These are phyloP conservation scores for Aspergillus nidulans DNA, from an alignment of 495 filamentous ascomycete species.

Conservation along the genomic window DNA sequence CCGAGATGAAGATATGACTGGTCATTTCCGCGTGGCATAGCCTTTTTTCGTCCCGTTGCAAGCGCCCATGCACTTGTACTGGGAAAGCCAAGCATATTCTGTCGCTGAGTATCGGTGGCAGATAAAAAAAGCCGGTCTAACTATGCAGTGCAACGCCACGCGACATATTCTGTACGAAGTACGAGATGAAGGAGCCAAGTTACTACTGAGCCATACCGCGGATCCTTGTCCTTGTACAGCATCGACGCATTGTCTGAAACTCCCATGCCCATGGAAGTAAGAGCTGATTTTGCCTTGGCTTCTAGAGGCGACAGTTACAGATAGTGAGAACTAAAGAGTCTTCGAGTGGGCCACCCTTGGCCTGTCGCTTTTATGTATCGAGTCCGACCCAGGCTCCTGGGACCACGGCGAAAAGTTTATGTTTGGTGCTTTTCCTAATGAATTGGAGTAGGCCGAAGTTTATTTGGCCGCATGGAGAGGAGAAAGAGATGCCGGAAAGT, in stretches of 20 bases:
- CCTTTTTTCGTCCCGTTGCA: no score
- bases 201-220: no score
- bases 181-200: not conserved
- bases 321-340: not conserved
- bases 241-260: slow-evolving; percentile 17
- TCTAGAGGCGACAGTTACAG: not conserved
- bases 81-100: not conserved
- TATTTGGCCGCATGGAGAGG: not conserved
- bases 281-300: not conserved
- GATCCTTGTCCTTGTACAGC: slow-evolving; percentile 33
- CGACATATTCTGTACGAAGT: not conserved
- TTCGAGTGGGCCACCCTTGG: not conserved
- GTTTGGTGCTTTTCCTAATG: not conserved
- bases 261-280: not conserved
- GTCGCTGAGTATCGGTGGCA: not conserved
- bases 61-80: no score
- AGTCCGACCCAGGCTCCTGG: not conserved
- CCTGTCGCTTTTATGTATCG: not conserved
- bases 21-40: not conserved
- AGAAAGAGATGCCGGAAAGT: not conserved
- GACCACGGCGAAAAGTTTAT: not conserved
- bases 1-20: not conserved
- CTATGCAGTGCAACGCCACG: not conserved
- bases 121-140: not conserved
- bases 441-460: not conserved